Conservation (phyloP, 768 basidiomycete species). For the Hericium coralloides region DNA sequence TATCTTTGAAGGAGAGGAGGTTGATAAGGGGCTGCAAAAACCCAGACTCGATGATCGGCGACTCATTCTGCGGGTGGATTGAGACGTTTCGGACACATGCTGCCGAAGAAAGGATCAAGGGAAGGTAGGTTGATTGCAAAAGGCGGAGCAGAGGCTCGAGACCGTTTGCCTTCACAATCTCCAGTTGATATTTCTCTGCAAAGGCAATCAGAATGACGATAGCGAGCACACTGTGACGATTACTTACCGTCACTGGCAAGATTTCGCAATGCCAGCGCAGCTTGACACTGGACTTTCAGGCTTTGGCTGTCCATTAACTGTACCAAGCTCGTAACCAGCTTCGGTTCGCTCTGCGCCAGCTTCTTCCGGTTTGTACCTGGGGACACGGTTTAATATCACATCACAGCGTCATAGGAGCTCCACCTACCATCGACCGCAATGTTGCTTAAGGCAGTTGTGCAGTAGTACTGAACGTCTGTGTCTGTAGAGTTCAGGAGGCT, state of each 20-base stretch:
- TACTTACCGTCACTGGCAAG: slow-evolving; percentile 88
- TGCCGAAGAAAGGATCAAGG: slow-evolving; percentile 94
- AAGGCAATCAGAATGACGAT: not conserved
- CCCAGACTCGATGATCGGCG: slow-evolving; percentile 97
- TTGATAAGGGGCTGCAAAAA: slow-evolving; percentile 95
- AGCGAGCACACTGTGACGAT: not conserved
- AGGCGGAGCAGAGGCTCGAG: slow-evolving; percentile 87
- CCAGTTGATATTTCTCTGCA: slow-evolving; percentile 94
- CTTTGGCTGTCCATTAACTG: slow-evolving; percentile 95
- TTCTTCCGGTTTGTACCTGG: slow-evolving; percentile 85
- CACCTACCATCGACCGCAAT: slow-evolving; percentile 88
- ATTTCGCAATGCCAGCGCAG: slow-evolving; percentile 91
- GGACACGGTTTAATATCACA: not conserved
- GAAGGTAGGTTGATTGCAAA: slow-evolving; percentile 92
- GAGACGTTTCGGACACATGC: slow-evolving; percentile 99
- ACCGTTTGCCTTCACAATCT: slow-evolving; percentile 95
- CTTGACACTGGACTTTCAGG: slow-evolving; percentile 98
- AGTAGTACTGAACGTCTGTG: slow-evolving; percentile 99
- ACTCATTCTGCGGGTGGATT: slow-evolving; percentile 97
- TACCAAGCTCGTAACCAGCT: slow-evolving; percentile 88
- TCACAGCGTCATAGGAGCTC: not conserved
- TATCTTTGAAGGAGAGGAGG: slow-evolving; percentile 95
- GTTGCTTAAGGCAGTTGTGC: slow-evolving; percentile 96
- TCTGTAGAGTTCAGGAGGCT: slow-evolving; percentile 90
- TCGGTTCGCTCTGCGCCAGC: slow-evolving; percentile 88